These are phyloP conservation scores for Allium cepa DNA, from an alignment of 106 monocot genomes.

Conservation along the genomic window DNA sequence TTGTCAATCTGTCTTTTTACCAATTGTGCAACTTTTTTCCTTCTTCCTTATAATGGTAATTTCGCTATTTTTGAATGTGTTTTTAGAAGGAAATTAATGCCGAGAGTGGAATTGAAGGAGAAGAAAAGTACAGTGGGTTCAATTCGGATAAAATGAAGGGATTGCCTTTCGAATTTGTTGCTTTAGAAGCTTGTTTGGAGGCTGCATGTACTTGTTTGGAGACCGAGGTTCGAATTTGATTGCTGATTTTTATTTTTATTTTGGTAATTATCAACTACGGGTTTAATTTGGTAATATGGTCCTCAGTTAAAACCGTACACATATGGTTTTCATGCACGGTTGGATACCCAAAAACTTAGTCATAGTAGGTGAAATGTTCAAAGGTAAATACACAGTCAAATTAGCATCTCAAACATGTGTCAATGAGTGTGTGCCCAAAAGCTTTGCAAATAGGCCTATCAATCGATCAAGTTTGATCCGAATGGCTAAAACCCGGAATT, in stretches of 20 bases:
- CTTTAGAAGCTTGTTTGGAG: slow-evolving; percentile 65
- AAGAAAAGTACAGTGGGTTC: not conserved
- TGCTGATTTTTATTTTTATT: not conserved
- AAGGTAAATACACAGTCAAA: too few species aligned
- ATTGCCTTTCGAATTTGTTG: slow-evolving; percentile 68
- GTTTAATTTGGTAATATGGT: too few species aligned
- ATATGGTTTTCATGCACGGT: too few species aligned
- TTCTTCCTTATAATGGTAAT: not conserved
- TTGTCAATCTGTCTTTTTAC: not conserved
- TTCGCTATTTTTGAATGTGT: not conserved
- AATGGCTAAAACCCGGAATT: too few species aligned
- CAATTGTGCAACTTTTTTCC: not conserved
- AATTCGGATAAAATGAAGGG: slow-evolving; percentile 9
- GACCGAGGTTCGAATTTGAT: slow-evolving; percentile 29
- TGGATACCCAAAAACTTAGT: too few species aligned
- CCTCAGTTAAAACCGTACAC: too few species aligned
- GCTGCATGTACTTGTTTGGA: slow-evolving; percentile 69
- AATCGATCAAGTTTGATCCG: too few species aligned
- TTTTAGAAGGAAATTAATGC: slow-evolving; percentile 3
- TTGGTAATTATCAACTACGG: not conserved
- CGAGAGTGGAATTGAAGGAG: slow-evolving; percentile 1
- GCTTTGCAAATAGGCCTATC: too few species aligned
- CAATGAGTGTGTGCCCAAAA: too few species aligned
- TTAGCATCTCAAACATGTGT: too few species aligned
- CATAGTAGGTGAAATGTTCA: too few species aligned